A percentile compares a stretch with the other conserved stretches of the same genome.
Evolutionary conservation across 78 protist genomes (phyloP).

Genomic region (Dictyostelium brefeldianum): DNA sequence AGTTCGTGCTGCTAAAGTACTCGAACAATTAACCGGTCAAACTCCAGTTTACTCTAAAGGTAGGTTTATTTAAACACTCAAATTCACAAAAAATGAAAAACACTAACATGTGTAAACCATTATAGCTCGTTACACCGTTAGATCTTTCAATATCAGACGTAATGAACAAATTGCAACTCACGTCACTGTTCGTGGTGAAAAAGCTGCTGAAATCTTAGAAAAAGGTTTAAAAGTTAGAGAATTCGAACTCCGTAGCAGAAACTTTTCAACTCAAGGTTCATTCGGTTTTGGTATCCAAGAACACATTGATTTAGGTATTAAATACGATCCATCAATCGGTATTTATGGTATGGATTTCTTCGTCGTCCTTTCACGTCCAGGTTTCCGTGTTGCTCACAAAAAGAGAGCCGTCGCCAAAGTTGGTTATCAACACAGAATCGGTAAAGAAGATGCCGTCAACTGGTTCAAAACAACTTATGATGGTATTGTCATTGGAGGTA

Average conservation of each 20-base stretch:
- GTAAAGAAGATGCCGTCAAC: slow-evolving; percentile 93
- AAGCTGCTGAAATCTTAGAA: slow-evolving; percentile 99
- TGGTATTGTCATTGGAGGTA: slow-evolving; percentile 81
- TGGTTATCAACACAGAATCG: slow-evolving; percentile 90
- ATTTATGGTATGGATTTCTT: slow-evolving; percentile 99
- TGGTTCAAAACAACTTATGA: slow-evolving; percentile 96
- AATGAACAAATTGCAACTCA: slow-evolving; percentile 98
- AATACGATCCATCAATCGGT: slow-evolving; percentile 99
- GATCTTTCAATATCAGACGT: slow-evolving; percentile 98
- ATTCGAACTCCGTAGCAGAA: slow-evolving; percentile 94
- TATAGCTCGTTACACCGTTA: slow-evolving; percentile 98
- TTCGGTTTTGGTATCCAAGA: slow-evolving; percentile 98
- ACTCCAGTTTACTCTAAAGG: slow-evolving; percentile 96
- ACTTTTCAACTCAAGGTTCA: slow-evolving; percentile 95
- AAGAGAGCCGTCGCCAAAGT: slow-evolving; percentile 75
- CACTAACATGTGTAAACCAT: neutral
- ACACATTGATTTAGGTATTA: slow-evolving; percentile 99
- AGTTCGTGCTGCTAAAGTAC: slow-evolving; percentile 99
- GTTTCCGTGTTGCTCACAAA: slow-evolving; percentile 92
- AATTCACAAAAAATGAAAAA: neutral
- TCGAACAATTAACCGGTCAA: slow-evolving; percentile 99
- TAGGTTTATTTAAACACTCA: neutral
- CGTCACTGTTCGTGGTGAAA: slow-evolving; percentile 99
- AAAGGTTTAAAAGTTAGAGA: slow-evolving; percentile 97
- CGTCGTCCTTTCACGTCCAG: slow-evolving; percentile 97